These are phyloP conservation scores for Lodderomyces parapsilosis DNA, from an alignment of 1,139 yeast genomes.

Conservation along the genomic window DNA sequence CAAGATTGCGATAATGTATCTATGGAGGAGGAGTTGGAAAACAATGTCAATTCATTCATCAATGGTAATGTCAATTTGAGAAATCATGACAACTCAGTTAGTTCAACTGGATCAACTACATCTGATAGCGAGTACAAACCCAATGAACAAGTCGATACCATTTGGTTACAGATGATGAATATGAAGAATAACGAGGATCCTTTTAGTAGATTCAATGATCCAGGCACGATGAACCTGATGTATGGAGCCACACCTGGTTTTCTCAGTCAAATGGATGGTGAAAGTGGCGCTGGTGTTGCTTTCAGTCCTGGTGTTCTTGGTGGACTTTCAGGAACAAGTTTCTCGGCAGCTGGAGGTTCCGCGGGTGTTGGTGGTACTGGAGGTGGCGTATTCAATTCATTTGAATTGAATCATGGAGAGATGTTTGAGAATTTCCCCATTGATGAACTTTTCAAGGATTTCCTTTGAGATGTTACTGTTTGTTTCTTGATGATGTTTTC, in stretches of 20 bases:
- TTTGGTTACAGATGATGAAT: conserved; percentile 33
- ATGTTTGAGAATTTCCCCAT: conserved; percentile 16
- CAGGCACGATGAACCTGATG: conserved; percentile 1
- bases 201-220: conserved; percentile 1
- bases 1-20: background rate
- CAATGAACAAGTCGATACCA: conserved; percentile 24
- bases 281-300: background rate
- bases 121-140: conserved; percentile 15
- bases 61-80: conserved; percentile 1
- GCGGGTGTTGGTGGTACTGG: conserved; percentile 2
- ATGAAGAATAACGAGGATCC: conserved; percentile 18
- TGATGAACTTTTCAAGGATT: conserved; percentile 17
- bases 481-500: background rate
- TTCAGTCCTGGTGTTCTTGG: conserved; percentile 4
- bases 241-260: conserved; percentile 2
- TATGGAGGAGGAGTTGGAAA: background rate
- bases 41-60: background rate
- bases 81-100: conserved; percentile 5
- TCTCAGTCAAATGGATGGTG: conserved; percentile 4
- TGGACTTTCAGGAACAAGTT: background rate
- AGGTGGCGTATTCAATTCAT: background rate
- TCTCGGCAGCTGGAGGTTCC: background rate
- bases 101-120: conserved; percentile 11
- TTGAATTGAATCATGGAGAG: conserved; percentile 10
- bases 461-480: conserved; percentile 7